These are phyloP conservation scores for Bothriochloa decipiens DNA, from an alignment of 176 grass and related monocot species.

Conservation along the genomic window DNA sequence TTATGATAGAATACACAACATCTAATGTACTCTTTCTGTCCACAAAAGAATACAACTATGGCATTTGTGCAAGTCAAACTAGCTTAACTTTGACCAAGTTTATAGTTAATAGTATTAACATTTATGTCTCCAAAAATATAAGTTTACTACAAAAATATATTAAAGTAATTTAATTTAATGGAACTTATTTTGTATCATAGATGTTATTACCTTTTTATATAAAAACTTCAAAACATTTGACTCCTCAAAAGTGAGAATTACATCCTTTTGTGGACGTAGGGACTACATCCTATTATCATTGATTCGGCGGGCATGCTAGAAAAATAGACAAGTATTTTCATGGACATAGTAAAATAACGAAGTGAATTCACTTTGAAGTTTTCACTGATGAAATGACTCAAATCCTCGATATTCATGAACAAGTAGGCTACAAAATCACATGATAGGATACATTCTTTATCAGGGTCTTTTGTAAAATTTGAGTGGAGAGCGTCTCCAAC, in stretches of 20 bases:
- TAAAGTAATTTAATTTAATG: too few species aligned
- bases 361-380: slow-evolving; percentile 2
- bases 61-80: too few species aligned
- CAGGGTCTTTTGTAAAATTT: slow-evolving; percentile 82
- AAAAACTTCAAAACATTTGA: too few species aligned
- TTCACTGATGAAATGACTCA: neutral
- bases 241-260: too few species aligned
- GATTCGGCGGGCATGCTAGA: neutral
- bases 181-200: too few species aligned
- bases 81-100: too few species aligned
- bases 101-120: too few species aligned
- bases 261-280: too few species aligned
- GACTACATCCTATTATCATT: neutral
- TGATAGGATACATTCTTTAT: slow-evolving; percentile 87
- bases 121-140: too few species aligned
- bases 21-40: neutral
- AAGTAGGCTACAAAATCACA: slow-evolving; percentile 10
- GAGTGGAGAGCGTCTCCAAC: slow-evolving; percentile 74
- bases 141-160: too few species aligned
- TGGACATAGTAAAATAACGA: slow-evolving; percentile 3
- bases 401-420: slow-evolving; percentile 14
- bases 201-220: too few species aligned
- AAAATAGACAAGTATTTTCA: slow-evolving; percentile 13
- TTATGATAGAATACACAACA: neutral
- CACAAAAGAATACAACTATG: too few species aligned